Evolutionary conservation across 208 protist species (phyloP), one percentile per base, ranked within the genome.

Genomic region (Porcisia deanei): DNA sequence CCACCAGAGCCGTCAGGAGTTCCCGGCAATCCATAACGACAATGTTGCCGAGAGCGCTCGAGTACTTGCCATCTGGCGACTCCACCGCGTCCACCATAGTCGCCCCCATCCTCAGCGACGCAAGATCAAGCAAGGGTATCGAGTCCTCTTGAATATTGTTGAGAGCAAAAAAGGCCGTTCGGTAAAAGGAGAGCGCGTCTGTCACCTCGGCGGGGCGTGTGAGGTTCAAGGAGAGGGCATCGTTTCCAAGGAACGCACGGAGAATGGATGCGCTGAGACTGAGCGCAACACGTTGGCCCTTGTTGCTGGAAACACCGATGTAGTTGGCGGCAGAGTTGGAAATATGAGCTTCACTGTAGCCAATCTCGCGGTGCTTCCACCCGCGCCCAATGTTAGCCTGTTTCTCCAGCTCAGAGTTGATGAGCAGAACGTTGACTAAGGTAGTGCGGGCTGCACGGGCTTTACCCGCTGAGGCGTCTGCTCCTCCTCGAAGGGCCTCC

Each of bases 21-120:
- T 88, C 59, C 7, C 82, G 67, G 55, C 77, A 86, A 66, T 99
- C 98, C 59, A 99, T 71, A 12, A 99, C 67, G 3, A 96, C 89
- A 37, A 96, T 87, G 79, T 98, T 99, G 70, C 97, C 98, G 41
- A 99, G 49, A 4, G 82, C 63, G 41, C 86, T 85, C 18, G 97
- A 86, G 78, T 95, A 99, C 87, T 99, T 99, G 47, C 96, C 97
- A 57, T 67, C 57, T 6, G 92, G 65, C 3, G 43, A 73, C 18
- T 81, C 75, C 25, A 99, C 86, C 2, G 67, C 81, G 79, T 97
- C 96, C 2, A 88, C 86, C 14, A 99, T 88, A 1, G 82, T 89
- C 4, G 82, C 75, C 2, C 70, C 37, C 55, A 92, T 25, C 52
- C 22, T 39, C 3, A 75, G 59, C 3, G 68, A 64, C 4, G 75